Conservation (phyloP, 306 rosid genomes). For the Cicer pinnatifidum region DNA sequence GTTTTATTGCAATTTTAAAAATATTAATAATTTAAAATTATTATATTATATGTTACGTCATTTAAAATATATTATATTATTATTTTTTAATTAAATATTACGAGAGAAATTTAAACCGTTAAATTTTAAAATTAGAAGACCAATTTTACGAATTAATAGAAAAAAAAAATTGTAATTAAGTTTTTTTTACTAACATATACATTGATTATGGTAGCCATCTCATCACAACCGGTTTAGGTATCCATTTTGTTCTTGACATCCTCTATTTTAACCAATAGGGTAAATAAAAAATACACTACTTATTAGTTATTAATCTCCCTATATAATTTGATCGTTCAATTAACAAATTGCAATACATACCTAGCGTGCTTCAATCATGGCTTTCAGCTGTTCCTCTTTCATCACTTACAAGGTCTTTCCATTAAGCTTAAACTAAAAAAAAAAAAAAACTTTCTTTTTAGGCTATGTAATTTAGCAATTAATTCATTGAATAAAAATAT, state of each 20-base stretch:
- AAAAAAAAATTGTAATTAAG: no score
- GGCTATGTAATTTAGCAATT: no score
- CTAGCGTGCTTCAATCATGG: conserved; percentile 36
- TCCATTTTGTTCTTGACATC: conserved; percentile 25
- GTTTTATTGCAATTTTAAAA: accelerated
- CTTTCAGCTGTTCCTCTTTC: conserved; percentile 38
- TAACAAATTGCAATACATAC: not conserved
- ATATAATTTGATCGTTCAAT: conserved; percentile 3
- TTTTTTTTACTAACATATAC: no score
- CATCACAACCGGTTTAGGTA: not conserved
- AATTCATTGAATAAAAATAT: not conserved
- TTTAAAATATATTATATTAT: no score
- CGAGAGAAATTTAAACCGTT: accelerated
- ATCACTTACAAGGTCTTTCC: conserved; percentile 45
- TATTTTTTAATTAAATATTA: no score
- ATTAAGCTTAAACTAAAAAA: not conserved
- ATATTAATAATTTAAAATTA: no score
- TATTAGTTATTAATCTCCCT: not conserved
- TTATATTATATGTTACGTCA: no score
- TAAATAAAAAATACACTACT: not conserved
- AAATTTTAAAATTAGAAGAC: no score
- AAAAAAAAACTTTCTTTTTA: not conserved
- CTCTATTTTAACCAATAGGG: not conserved
- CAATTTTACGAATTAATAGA: no score
- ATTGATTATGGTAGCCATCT: not conserved